These are phyloP conservation scores for Micractinium conductrix DNA, from an alignment of 139 green algal species.

Conservation along the genomic window DNA sequence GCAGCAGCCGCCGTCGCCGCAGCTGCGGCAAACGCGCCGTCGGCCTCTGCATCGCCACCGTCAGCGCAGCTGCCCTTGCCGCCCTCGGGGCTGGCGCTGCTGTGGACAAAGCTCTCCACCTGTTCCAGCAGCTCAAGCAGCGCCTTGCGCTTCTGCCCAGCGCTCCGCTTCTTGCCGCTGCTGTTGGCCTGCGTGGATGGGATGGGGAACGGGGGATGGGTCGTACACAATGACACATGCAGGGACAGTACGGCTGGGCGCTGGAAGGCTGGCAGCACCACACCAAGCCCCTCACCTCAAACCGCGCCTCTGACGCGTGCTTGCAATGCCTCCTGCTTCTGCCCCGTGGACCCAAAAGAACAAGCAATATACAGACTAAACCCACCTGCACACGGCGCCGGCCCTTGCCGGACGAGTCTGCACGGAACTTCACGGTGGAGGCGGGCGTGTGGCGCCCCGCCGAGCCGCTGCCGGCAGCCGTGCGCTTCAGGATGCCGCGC, in stretches of 20 bases:
- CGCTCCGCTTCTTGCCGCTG: conserved; percentile 26
- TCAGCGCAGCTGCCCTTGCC: not conserved
- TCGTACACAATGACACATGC: too few species aligned
- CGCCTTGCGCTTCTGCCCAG: conserved; percentile 23
- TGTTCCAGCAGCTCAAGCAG: conserved; percentile 46
- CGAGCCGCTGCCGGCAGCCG: not conserved
- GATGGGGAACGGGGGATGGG: too few species aligned
- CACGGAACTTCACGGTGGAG: conserved; percentile 24
- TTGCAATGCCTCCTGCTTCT: too few species aligned
- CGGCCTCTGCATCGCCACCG: too few species aligned
- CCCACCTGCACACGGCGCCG: not conserved
- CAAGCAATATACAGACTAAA: too few species aligned
- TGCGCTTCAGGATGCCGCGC: conserved; percentile 29
- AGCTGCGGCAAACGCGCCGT: too few species aligned
- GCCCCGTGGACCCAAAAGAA: too few species aligned
- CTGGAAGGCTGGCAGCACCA: too few species aligned
- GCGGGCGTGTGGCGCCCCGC: conserved; percentile 7
- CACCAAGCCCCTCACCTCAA: too few species aligned
- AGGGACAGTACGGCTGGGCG: too few species aligned
- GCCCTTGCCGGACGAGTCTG: not conserved
- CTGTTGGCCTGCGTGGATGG: too few species aligned
- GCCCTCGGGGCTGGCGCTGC: not conserved
- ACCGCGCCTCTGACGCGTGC: too few species aligned
- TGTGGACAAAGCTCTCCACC: conserved; percentile 24
- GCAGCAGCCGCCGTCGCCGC: not conserved